Percentiles rank a stretch among this genome's conserved stretches.
These are phyloP conservation scores for Xylaria sp. DNA, from an alignment of 2,329 filamentous ascomycete species.

Conservation along the genomic window DNA sequence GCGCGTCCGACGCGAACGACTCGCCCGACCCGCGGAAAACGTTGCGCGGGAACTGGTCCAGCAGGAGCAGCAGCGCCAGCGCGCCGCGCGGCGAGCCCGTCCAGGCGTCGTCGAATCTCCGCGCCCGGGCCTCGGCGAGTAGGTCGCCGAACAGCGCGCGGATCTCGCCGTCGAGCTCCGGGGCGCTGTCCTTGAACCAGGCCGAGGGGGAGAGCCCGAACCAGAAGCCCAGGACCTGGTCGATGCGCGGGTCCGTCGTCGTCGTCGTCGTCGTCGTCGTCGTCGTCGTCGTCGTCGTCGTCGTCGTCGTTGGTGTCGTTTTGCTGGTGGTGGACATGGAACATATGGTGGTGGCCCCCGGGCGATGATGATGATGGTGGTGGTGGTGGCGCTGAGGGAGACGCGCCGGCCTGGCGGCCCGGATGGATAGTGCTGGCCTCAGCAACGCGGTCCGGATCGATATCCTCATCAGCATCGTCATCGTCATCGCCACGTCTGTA, in stretches of 20 bases:
- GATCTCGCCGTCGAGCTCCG: conserved; percentile 1
- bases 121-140: conserved; percentile 1
- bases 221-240: not conserved
- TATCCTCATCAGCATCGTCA: not conserved
- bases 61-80: not conserved
- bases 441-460: not conserved
- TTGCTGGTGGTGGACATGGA: too few species aligned
- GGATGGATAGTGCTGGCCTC: not conserved
- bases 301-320: too few species aligned
- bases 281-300: too few species aligned
- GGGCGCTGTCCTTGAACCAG: not conserved
- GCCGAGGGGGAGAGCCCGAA: not conserved
- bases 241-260: not conserved
- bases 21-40: conserved; percentile 7
- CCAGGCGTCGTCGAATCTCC: not conserved
- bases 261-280: too few species aligned
- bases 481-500: too few species aligned
- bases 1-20: conserved; percentile 8
- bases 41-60: conserved; percentile 3
- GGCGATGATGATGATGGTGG: too few species aligned
- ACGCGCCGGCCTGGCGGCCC: not conserved
- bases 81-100: not conserved
- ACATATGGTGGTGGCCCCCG: too few species aligned
- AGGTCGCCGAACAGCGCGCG: conserved; percentile 2
- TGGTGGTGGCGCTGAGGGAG: too few species aligned